phyloP scores from a whole-genome alignment of 257 asterid species.

The Cordia subcordata region DNA sequence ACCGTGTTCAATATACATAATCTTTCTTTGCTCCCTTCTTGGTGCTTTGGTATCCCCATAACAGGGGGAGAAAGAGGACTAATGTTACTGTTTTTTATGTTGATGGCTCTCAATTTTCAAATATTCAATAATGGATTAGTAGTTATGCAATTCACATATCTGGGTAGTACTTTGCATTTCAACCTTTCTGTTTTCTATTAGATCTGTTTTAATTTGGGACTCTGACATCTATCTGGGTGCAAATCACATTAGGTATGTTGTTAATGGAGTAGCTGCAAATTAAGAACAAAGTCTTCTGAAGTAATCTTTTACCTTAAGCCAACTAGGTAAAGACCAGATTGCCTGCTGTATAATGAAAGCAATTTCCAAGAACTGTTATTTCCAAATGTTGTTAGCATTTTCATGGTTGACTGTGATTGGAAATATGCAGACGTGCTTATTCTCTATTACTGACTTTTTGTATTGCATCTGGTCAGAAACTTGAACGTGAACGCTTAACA shows the following conservation, averaged over 20 bases:
- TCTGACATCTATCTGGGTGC: background rate
- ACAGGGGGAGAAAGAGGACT: background rate
- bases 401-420: background rate
- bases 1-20: background rate
- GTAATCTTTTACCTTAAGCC: too few species aligned
- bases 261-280: too few species aligned
- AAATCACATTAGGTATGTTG: background rate
- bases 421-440: background rate
- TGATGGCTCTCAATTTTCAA: too few species aligned
- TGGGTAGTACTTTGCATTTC: background rate
- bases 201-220: background rate
- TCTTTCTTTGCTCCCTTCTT: conserved; percentile 3
- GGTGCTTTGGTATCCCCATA: background rate
- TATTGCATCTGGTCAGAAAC: conserved; percentile 45
- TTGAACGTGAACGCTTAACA: conserved; percentile 33
- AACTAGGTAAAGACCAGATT: too few species aligned
- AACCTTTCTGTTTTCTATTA: background rate
- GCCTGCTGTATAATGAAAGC: too few species aligned
- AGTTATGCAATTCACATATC: background rate
- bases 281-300: too few species aligned
- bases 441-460: background rate
- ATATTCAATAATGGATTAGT: too few species aligned
- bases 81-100: background rate
- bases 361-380: too few species aligned
- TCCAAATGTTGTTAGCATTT: background rate